Evolutionary conservation across 2,329 filamentous ascomycete species (phyloP).

Genomic region (Aspergillus fumigatus): DNA sequence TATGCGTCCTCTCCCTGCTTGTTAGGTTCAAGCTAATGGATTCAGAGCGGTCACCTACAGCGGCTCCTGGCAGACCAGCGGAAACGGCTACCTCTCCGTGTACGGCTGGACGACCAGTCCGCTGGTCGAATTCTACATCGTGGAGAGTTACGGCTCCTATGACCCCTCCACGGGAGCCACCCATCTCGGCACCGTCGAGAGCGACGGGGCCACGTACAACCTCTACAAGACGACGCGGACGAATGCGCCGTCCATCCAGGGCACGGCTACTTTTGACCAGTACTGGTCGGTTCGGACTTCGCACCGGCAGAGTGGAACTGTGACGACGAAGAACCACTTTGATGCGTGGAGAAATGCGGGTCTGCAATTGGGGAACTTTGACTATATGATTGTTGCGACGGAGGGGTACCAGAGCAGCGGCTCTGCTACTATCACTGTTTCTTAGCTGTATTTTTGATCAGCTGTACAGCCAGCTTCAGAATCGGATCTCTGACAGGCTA

Average conservation of each 20-base stretch:
- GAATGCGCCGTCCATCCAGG: constrained; percentile 38
- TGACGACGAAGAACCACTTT: constrained; percentile 36
- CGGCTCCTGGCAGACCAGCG: constrained; percentile 24
- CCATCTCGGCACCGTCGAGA: constrained; percentile 32
- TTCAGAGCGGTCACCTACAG: constrained; percentile 24
- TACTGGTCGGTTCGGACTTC: constrained; percentile 40
- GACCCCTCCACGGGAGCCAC: constrained; percentile 26
- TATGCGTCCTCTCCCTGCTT: constrained; percentile 24
- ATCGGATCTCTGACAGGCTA: no score
- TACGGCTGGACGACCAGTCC: constrained; percentile 42
- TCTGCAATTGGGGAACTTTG: constrained; percentile 26
- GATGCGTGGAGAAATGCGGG: constrained; percentile 31
- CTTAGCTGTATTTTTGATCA: neutral
- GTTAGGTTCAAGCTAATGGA: neutral
- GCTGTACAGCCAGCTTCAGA: no score
- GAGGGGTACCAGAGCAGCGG: constrained; percentile 43
- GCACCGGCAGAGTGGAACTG: constrained; percentile 33
- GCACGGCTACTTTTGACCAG: constrained; percentile 41
- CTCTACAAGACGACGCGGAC: constrained; percentile 34
- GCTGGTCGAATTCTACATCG: constrained; percentile 38
- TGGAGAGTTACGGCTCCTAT: constrained; percentile 34
- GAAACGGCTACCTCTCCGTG: constrained; percentile 32
- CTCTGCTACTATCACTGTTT: constrained; percentile 33
- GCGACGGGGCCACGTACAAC: constrained; percentile 36
- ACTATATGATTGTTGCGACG: constrained; percentile 40